Base-by-base conservation (phyloP, 1,139 yeast genomes). In the Taphrina pruni region DNA sequence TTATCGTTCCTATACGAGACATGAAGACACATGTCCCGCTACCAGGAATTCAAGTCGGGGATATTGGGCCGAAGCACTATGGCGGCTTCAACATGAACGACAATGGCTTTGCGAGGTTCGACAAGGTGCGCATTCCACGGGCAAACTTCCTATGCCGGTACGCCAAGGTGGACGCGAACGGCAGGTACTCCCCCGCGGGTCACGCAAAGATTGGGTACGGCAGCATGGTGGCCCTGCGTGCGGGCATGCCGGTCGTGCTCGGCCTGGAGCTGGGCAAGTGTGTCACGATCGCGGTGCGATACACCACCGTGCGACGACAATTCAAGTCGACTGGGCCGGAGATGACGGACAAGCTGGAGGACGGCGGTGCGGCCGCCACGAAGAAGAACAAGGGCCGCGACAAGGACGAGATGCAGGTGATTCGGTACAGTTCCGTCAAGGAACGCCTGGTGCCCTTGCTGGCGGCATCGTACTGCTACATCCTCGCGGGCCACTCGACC, bases 61-160 rank as follows among this genome's bases (percentile, higher is more conserved):
- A 92, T 78, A 90, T 92, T 78, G 97, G 97, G 72, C 87, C 91
- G 73, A 92, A 92, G 80, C 60, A 51, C n/a, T 65, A 65, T 41
- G 69, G 69, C 8, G 70, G 70, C 2, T 67, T 55, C 64, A 50
- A 46, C 58, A 91, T 91, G 97, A 78, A 80, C 74, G 97, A 92
- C 78, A 92, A 92, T 77, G 97, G 97, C 71, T 92, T 97, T 97
- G 90, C 91, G 76, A 97, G 90, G 79, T 92, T 89, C 79, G 46
- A 66, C 20, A 82, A 86, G 74, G 97, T 91, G 66, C 84, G 88
- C 72, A 87, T 92, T 73, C 97, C 97, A 69, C 85, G 93, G 73
- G 88, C 85, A 78, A 88, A 84, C 79, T 87, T 92, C 94, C 81
- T 92, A 75, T 89, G 88, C 80, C 88, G 88, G 78, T 91, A 87